These are phyloP conservation scores for Naganishia antarctica DNA, from an alignment of 768 basidiomycete species.

Conservation along the genomic window DNA sequence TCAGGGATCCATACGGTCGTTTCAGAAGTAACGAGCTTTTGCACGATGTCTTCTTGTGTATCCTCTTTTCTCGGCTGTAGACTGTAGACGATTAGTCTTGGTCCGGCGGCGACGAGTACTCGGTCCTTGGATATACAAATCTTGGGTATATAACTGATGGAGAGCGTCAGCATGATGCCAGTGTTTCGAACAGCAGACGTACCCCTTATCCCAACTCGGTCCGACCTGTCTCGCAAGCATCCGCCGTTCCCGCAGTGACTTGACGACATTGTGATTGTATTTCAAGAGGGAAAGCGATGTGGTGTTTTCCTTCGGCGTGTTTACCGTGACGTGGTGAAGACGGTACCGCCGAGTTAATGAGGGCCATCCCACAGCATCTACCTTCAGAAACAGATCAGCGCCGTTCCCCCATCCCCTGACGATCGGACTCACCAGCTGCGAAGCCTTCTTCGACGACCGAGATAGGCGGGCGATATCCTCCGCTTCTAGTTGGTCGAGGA, in stretches of 20 bases:
- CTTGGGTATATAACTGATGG: constrained; percentile 8
- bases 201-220: constrained; percentile 11
- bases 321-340: constrained; percentile 7
- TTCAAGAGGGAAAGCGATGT: not conserved
- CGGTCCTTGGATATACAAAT: constrained; percentile 9
- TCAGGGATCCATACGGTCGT: constrained; percentile 11
- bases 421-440: not conserved
- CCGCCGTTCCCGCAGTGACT: constrained; percentile 1
- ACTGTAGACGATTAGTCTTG: constrained; percentile 1
- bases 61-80: not conserved
- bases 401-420: not conserved
- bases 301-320: not conserved
- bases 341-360: constrained; percentile 5
- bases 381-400: not conserved
- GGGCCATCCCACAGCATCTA: constrained; percentile 19
- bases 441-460: not conserved
- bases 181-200: not conserved
- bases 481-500: constrained; percentile 2
- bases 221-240: constrained; percentile 26
- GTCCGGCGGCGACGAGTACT: constrained; percentile 21
- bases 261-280: constrained; percentile 11
- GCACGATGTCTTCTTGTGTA: not conserved
- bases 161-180: too few relatives aligned
- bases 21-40: constrained; percentile 7
- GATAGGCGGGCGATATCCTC: not conserved